Conservation (phyloP, 148 eudicot genomes). For the Chenopodium quinoa region DNA sequence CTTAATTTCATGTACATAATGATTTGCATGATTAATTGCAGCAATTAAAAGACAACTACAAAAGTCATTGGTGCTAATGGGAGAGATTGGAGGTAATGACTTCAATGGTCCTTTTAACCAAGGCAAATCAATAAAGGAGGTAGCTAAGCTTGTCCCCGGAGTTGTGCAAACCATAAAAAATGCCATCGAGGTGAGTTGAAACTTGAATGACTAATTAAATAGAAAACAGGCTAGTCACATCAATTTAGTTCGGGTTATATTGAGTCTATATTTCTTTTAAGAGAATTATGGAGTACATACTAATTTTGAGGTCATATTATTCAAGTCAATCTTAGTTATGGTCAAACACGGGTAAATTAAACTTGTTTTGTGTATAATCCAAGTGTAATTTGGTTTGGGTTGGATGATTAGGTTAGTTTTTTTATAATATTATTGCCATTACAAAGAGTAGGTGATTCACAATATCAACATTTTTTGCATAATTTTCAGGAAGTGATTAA, state of each 20-base stretch:
- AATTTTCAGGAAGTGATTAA: constrained; percentile 31
- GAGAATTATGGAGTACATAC: too few species aligned
- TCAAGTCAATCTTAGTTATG: background rate
- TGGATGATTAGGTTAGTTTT: background rate
- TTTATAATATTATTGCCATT: too few species aligned
- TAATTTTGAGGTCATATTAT: too few species aligned
- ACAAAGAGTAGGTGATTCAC: background rate
- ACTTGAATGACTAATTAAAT: too few species aligned
- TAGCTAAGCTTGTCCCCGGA: constrained; percentile 8
- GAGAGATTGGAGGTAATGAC: constrained; percentile 38
- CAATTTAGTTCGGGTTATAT: background rate
- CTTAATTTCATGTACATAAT: too few species aligned
- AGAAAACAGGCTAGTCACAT: too few species aligned
- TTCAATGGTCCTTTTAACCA: constrained; percentile 10
- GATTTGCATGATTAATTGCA: background rate
- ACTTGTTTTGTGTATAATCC: background rate
- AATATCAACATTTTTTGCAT: background rate
- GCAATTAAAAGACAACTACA: constrained; percentile 18
- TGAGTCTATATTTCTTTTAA: too few species aligned
- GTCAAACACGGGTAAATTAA: background rate
- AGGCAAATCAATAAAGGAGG: background rate
- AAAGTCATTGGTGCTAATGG: constrained; percentile 25
- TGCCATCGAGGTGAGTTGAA: constrained; percentile 1
- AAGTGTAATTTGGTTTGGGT: background rate
- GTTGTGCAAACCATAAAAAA: constrained; percentile 13